phyloP scores from a whole-genome alignment of 1,284 basidiomycete genomes.

The Xerocomus nothofagi region DNA sequence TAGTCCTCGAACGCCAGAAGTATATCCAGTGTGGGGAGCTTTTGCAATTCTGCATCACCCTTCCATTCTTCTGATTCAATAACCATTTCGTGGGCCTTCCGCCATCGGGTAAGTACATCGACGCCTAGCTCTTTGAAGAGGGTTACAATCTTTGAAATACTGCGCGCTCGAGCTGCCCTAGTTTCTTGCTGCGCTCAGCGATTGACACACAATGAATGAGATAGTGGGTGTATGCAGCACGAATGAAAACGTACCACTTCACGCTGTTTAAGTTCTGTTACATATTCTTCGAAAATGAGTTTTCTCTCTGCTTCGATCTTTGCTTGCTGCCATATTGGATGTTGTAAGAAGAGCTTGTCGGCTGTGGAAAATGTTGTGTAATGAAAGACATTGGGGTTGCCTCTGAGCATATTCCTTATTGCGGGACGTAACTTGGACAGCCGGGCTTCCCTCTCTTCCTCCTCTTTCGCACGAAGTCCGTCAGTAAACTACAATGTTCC shows the following conservation, averaged over 20 bases:
- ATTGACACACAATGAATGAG: conserved; percentile 8
- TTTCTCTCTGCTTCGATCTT: conserved; percentile 81
- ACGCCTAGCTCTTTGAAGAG: conserved; percentile 84
- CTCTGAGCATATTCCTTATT: conserved; percentile 79
- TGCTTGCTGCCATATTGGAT: conserved; percentile 86
- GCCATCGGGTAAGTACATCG: conserved; percentile 88
- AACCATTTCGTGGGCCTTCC: conserved; percentile 75
- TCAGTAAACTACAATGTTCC: conserved; percentile 62
- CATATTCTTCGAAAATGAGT: conserved; percentile 88
- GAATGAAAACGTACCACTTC: conserved; percentile 66
- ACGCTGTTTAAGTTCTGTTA: conserved; percentile 76
- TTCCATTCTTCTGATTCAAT: conserved; percentile 78
- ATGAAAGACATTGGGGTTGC: conserved; percentile 82
- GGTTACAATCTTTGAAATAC: conserved; percentile 74
- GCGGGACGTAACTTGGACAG: conserved; percentile 82
- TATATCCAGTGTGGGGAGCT: conserved; percentile 85
- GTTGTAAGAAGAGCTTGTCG: conserved; percentile 77
- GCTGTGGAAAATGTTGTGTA: conserved; percentile 88
- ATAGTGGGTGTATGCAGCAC: neutral
- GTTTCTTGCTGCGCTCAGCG: conserved; percentile 62
- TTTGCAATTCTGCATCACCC: conserved; percentile 70
- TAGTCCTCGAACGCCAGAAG: conserved; percentile 91
- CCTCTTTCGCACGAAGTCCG: conserved; percentile 61
- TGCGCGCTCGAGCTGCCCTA: conserved; percentile 69
- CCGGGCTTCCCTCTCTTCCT: conserved; percentile 79